Evolutionary conservation across 805 yeast genomes (phyloP).

Genomic region (Metahyphopichia silvanorum): DNA sequence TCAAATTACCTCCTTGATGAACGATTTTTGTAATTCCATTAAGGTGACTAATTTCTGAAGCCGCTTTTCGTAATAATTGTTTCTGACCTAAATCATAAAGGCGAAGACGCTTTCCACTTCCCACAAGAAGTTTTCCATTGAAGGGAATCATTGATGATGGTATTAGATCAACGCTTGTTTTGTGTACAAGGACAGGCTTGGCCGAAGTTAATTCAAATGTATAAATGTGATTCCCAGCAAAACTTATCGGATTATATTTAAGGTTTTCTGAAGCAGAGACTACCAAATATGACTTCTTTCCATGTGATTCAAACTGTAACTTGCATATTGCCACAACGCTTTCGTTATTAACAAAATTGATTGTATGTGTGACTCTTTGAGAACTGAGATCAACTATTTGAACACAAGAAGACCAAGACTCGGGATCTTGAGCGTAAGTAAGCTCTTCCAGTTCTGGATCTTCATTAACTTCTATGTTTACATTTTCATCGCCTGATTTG

Average conservation of each 20-base stretch:
- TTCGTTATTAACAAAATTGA: conserved; percentile 44
- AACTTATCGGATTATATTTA: conserved; percentile 22
- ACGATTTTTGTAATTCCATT: conserved; percentile 51
- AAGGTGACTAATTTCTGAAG: conserved; percentile 40
- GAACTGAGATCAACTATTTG: conserved; percentile 42
- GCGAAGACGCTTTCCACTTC: conserved; percentile 49
- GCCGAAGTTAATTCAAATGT: conserved; percentile 32
- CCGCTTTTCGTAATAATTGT: conserved; percentile 70
- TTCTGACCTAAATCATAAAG: conserved; percentile 74
- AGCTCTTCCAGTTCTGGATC: conserved; percentile 11
- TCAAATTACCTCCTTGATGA: conserved; percentile 50
- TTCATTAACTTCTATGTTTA: conserved; percentile 1
- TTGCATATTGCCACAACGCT: conserved; percentile 39
- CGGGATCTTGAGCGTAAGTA: too few relatives aligned
- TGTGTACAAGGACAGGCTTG: conserved; percentile 51
- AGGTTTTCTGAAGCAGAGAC: conserved; percentile 41
- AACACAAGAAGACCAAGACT: conserved; percentile 51
- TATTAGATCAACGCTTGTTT: conserved; percentile 50
- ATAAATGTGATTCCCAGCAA: conserved; percentile 26
- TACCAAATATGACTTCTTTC: conserved; percentile 35
- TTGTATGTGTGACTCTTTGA: conserved; percentile 34
- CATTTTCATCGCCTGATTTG: too few relatives aligned
- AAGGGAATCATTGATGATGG: conserved; percentile 52
- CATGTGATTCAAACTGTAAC: conserved; percentile 21
- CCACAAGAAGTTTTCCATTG: conserved; percentile 57